Conservation (phyloP, 805 yeast genomes). For the Komagataella kurtzmanii region DNA sequence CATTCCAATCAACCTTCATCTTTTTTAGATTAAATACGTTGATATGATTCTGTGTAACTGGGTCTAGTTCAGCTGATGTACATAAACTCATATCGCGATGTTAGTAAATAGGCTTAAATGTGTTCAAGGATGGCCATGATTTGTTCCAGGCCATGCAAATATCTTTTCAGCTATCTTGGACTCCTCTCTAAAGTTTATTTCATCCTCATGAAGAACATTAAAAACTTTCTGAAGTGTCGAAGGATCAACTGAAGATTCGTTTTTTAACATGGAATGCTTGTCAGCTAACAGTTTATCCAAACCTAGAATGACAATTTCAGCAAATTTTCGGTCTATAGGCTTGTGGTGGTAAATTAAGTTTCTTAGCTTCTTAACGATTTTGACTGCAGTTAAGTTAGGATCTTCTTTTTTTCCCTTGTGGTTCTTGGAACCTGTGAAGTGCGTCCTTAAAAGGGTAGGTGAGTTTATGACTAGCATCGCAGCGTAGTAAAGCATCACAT, state of each 20-base stretch:
- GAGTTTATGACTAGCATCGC: conserved; percentile 41
- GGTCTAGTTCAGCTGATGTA: no score
- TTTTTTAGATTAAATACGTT: background rate
- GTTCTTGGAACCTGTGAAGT: background rate
- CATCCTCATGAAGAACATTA: background rate
- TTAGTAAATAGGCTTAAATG: background rate
- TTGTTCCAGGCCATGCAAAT: conserved; percentile 54
- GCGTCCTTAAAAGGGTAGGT: conserved; percentile 15
- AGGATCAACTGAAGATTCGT: conserved; percentile 3
- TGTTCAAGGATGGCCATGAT: conserved; percentile 45
- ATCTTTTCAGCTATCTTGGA: conserved; percentile 15
- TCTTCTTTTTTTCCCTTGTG: conserved; percentile 11
- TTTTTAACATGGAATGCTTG: conserved; percentile 12
- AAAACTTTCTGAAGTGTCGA: conserved; percentile 8
- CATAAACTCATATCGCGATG: background rate
- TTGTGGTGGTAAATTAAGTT: conserved; percentile 26
- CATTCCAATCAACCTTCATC: conserved; percentile 1
- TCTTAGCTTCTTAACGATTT: conserved; percentile 28
- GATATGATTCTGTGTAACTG: background rate
- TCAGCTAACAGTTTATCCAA: conserved; percentile 14
- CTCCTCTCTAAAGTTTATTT: conserved; percentile 2
- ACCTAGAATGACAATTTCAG: conserved; percentile 23
- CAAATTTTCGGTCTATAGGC: conserved; percentile 42
- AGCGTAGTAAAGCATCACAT: conserved; percentile 58
- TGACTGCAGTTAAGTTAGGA: conserved; percentile 22